Evolutionary conservation across 179 eudicot genomes (phyloP).

Genomic region (Gypsophila paniculata): DNA sequence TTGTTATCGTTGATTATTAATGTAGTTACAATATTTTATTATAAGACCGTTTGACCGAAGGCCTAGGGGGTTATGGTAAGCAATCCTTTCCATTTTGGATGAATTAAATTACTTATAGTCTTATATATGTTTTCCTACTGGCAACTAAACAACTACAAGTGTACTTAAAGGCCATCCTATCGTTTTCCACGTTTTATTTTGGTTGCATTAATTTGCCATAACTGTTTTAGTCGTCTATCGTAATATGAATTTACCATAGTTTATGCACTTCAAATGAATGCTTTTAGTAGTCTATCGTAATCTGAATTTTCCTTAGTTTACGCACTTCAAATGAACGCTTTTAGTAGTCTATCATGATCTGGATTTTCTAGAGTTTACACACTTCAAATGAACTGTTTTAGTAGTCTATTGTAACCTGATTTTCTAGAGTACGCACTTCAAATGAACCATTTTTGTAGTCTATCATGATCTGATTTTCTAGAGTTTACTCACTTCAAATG

Average conservation of each 20-base stretch:
- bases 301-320: neutral
- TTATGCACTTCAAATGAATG: neutral
- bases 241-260: neutral
- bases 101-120: too few relatives aligned
- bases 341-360: neutral
- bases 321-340: neutral
- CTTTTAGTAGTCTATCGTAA: neutral
- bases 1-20: too few relatives aligned
- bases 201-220: neutral
- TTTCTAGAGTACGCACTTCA: neutral
- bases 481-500: neutral
- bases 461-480: neutral
- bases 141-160: neutral
- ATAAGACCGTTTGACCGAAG: too few relatives aligned
- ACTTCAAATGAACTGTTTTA: too few relatives aligned
- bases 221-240: neutral
- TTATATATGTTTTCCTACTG: neutral
- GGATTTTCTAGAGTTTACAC: too few relatives aligned
- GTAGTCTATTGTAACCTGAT: neutral
- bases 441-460: neutral
- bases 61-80: neutral
- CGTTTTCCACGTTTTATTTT: neutral
- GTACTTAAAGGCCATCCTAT: neutral
- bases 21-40: too few relatives aligned
- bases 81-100: neutral